A percentile compares a stretch with the other conserved stretches of the same genome.
Evolutionary conservation across 2,329 filamentous ascomycete genomes (phyloP).

Genomic region (Aspergillus sp.): DNA sequence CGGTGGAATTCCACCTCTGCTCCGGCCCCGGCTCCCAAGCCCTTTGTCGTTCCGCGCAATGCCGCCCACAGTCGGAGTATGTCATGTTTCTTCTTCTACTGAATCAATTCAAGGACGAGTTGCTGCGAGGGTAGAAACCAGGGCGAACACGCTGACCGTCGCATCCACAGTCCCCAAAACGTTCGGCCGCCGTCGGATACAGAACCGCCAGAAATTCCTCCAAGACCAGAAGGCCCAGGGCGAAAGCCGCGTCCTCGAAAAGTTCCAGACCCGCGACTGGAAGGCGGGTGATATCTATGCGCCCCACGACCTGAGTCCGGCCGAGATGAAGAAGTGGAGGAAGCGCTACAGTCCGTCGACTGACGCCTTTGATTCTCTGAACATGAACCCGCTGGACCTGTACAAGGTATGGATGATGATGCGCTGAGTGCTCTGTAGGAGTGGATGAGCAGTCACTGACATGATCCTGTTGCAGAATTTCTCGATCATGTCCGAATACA

Average conservation of each 20-base stretch:
- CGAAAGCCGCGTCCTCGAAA: conserved; percentile 40
- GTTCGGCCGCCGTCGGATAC: conserved; percentile 24
- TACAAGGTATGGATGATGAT: conserved; percentile 69
- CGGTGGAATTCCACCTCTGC: conserved; percentile 36
- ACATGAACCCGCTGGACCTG: conserved; percentile 75
- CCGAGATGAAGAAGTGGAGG: conserved; percentile 81
- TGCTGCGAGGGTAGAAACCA: too few relatives aligned
- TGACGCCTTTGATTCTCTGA: conserved; percentile 78
- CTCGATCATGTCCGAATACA: conserved; percentile 83
- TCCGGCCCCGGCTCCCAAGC: not conserved
- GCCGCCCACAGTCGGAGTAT: conserved; percentile 18
- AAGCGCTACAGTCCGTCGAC: conserved; percentile 52
- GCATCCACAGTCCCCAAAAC: conserved; percentile 18
- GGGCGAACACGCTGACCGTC: conserved; percentile 2
- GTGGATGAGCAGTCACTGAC: not conserved
- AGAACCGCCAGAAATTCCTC: conserved; percentile 33
- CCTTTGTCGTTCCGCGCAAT: conserved; percentile 13
- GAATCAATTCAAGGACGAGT: not conserved
- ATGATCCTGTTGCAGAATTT: conserved; percentile 67
- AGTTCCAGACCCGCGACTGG: conserved; percentile 64
- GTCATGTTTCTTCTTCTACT: conserved; percentile 4
- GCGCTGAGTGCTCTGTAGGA: not conserved
- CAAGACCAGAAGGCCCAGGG: conserved; percentile 36
- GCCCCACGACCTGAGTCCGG: conserved; percentile 77
- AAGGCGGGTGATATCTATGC: conserved; percentile 80